phyloP scores from a whole-genome alignment of 352 stramenopile species.

The Pythium rhizo-oryzae region DNA sequence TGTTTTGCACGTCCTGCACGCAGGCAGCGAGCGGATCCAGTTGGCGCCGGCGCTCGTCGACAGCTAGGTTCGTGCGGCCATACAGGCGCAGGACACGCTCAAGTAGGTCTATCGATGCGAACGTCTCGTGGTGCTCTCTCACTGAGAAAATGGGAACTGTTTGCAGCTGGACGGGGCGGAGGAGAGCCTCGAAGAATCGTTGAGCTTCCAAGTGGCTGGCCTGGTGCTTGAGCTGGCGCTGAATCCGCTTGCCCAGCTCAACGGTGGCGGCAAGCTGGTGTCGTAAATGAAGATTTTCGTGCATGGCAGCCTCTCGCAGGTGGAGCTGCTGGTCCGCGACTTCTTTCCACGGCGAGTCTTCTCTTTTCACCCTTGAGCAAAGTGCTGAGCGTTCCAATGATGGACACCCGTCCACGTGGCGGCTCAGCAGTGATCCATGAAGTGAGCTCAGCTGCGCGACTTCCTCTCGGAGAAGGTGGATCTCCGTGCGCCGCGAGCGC shows the following conservation, averaged over 20 bases:
- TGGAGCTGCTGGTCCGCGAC: background rate
- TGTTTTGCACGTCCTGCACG: background rate
- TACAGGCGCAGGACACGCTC: background rate
- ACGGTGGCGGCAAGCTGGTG: background rate
- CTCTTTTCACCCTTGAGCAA: too few species aligned
- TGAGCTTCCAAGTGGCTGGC: background rate
- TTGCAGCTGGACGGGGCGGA: background rate
- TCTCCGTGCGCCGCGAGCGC: slow-evolving; percentile 3
- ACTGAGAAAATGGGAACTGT: background rate
- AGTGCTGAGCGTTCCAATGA: too few species aligned
- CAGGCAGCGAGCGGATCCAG: background rate
- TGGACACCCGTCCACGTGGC: background rate
- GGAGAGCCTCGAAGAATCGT: background rate
- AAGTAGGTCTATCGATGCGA: background rate
- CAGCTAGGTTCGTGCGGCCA: background rate
- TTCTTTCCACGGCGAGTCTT: background rate
- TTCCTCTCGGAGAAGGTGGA: slow-evolving; percentile 4
- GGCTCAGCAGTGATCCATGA: background rate
- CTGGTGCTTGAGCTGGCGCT: slow-evolving; percentile 3
- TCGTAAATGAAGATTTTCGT: background rate
- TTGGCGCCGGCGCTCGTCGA: background rate
- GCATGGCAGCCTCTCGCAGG: background rate
- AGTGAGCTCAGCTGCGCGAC: background rate
- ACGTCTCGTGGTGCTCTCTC: background rate
- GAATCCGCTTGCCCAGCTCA: background rate